These are phyloP conservation scores for Akanthomyces dipterigenus DNA, from an alignment of 2,329 filamentous ascomycete species.

Conservation along the genomic window DNA sequence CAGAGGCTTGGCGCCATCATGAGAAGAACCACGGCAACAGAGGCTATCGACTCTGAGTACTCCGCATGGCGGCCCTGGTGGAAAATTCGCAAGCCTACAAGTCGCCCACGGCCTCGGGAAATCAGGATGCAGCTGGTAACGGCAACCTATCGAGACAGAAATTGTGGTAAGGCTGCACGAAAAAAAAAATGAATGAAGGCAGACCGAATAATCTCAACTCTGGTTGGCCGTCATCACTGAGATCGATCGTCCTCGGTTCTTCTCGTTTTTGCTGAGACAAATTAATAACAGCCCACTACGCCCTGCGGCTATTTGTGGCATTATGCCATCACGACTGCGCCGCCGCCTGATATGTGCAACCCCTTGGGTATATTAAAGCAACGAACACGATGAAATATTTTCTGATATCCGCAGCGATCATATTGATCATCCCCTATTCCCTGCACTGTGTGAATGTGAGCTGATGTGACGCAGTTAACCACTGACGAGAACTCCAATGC, in stretches of 20 bases:
- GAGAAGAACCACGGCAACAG: background rate
- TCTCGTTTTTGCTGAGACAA: background rate
- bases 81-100: background rate
- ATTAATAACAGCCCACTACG: background rate
- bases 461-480: background rate
- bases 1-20: background rate
- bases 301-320: background rate
- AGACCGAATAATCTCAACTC: background rate
- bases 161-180: background rate
- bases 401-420: slow-evolving; percentile 7
- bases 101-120: background rate
- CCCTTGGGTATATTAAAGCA: background rate
- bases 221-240: background rate
- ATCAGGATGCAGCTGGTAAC: background rate
- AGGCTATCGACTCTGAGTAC: background rate
- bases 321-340: background rate
- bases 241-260: background rate
- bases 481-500: background rate
- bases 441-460: background rate
- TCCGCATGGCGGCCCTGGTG: background rate
- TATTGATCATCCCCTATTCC: background rate
- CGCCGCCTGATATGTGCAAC: background rate
- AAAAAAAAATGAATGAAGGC: background rate
- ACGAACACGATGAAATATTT: slow-evolving; percentile 1
- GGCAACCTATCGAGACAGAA: background rate